phyloP scores from a whole-genome alignment of 129 eudicot genomes.

The Centaurea solstitialis region DNA sequence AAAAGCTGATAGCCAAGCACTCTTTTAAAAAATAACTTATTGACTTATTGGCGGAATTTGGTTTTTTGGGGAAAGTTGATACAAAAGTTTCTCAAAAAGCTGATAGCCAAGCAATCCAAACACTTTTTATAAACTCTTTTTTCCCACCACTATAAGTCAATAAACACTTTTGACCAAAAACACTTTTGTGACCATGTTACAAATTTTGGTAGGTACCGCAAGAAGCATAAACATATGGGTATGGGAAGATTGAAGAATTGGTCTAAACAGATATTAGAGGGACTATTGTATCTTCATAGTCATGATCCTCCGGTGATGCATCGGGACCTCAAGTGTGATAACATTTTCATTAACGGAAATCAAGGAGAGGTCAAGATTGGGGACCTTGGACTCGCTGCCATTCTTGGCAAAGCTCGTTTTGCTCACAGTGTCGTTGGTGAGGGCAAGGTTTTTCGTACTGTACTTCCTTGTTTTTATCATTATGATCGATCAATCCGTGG shows the following conservation, averaged over 20 bases:
- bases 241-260: constrained; percentile 47
- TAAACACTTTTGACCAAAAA: too few species aligned
- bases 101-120: too few species aligned
- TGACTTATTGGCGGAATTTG: too few species aligned
- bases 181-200: too few species aligned
- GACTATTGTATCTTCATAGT: constrained; percentile 53
- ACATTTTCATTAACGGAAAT: constrained; percentile 47
- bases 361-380: constrained; percentile 56
- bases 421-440: constrained; percentile 48
- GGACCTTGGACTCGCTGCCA: constrained; percentile 53
- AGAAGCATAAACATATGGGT: constrained; percentile 47
- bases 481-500: neutral
- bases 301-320: constrained; percentile 54
- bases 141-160: too few species aligned
- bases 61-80: too few species aligned
- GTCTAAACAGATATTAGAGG: constrained; percentile 52
- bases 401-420: constrained; percentile 43
- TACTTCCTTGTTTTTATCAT: neutral
- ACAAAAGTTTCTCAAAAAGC: too few species aligned
- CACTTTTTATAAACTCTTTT: too few species aligned
- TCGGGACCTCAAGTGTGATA: constrained; percentile 55
- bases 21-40: too few species aligned
- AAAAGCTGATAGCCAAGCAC: too few species aligned
- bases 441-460: neutral
- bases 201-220: constrained; percentile 39